Conservation (phyloP, 2,329 filamentous ascomycete genomes). For the Zymoseptoria ardabiliae region DNA sequence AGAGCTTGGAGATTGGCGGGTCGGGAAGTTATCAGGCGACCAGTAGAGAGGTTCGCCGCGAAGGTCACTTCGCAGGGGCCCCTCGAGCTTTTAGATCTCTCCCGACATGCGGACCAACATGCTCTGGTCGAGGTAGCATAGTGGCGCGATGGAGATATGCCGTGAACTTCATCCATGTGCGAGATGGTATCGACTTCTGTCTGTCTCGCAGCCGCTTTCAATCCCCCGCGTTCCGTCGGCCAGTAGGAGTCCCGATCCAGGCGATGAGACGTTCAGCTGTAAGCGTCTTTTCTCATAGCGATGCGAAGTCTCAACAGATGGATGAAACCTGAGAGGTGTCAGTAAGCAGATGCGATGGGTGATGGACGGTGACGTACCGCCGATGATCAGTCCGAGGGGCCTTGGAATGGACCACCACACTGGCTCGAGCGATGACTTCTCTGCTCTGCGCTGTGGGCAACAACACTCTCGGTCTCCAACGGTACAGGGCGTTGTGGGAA, state of each 20-base stretch:
- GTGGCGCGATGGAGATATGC: no score
- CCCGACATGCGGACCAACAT: no score
- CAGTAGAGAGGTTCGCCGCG: no score
- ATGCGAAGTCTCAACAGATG: conserved; percentile 30
- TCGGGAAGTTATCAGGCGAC: no score
- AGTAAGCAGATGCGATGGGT: neutral
- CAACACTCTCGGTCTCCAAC: no score
- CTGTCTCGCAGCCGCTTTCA: conserved; percentile 9
- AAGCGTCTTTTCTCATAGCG: conserved; percentile 16
- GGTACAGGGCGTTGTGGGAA: no score
- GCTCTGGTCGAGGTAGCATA: no score
- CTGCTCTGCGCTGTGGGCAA: no score
- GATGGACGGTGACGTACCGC: conserved; percentile 14
- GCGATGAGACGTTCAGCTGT: conserved; percentile 26
- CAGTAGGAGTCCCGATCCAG: conserved; percentile 37
- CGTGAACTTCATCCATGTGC: neutral
- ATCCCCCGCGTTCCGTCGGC: conserved; percentile 24
- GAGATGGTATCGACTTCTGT: conserved; percentile 16
- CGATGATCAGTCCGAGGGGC: conserved; percentile 28
- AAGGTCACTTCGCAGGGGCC: no score
- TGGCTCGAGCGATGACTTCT: conserved; percentile 19
- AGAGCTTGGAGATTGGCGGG: no score
- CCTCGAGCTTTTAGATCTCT: no score
- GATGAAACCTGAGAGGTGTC: conserved; percentile 22
- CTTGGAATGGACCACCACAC: conserved; percentile 30